A percentile compares a stretch with the other conserved stretches of the same genome.
phyloP scores from a whole-genome alignment of 2,329 filamentous ascomycete species.

The Xylaria hypoxylon region DNA sequence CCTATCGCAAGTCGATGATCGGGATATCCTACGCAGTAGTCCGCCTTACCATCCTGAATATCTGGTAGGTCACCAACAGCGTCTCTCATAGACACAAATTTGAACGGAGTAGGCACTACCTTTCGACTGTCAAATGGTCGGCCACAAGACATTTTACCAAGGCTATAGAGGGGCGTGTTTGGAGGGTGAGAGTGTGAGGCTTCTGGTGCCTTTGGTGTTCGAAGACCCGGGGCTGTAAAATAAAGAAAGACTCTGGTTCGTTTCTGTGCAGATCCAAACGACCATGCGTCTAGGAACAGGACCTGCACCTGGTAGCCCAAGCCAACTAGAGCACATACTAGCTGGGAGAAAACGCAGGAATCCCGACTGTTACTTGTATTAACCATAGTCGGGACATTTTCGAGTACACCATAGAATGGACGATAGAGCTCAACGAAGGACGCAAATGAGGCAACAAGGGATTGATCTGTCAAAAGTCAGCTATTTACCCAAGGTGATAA shows the following conservation, averaged over 20 bases:
- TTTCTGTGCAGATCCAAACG: constrained; percentile 73
- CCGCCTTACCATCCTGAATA: constrained; percentile 70
- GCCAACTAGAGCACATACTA: constrained; percentile 78
- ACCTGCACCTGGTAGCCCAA: constrained; percentile 81
- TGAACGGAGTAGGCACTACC: constrained; percentile 68
- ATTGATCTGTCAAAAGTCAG: constrained; percentile 63
- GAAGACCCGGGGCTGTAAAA: constrained; percentile 74
- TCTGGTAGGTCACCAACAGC: constrained; percentile 70
- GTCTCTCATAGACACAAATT: constrained; percentile 64
- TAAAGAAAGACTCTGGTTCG: constrained; percentile 77
- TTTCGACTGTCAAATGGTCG: constrained; percentile 67
- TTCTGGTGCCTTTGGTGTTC: constrained; percentile 65
- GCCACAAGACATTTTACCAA: constrained; percentile 72
- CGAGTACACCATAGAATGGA: constrained; percentile 79
- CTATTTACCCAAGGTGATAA: background rate
- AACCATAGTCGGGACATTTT: constrained; percentile 80
- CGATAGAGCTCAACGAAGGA: constrained; percentile 80
- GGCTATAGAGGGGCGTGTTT: constrained; percentile 44
- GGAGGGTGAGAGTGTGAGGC: constrained; percentile 73
- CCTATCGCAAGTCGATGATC: constrained; percentile 71
- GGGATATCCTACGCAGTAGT: constrained; percentile 72
- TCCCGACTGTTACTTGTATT: constrained; percentile 58
- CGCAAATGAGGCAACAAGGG: constrained; percentile 80
- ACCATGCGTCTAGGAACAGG: constrained; percentile 76
- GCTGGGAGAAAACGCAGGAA: constrained; percentile 77